Evolutionary conservation across 352 stramenopile genomes (phyloP), one percentile per base, ranked within the genome.

Genomic region (Phytopythium delawarense): DNA sequence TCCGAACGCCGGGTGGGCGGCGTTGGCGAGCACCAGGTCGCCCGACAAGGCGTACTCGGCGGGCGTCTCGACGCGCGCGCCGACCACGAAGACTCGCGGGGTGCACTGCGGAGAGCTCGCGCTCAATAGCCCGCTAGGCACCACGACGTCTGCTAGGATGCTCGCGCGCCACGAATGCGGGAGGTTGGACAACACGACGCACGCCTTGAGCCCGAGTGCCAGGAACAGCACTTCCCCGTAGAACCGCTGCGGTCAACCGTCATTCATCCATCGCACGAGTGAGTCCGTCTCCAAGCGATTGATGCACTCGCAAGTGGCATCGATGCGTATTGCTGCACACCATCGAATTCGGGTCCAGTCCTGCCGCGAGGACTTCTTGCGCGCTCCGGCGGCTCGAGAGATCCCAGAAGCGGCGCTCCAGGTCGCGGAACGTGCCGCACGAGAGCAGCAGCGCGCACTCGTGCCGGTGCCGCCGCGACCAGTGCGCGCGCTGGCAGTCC

Each of bases 151-250:
- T 7, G 6, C 28, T 13, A 72, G 54, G 40, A 91, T 91, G 50
- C 67, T 72, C 2, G 42, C 30, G 18, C 74, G 72, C 78, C 76
- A 91, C 4, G 58, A 52, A 0, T 40, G 16, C 15, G 81, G 84
- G 21, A 91, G 55, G 60, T 91, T 89, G 39, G 84, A 91, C 48
- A 93, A 70, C 42, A 93, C 20, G 50, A 89, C 67, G 46, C 78
- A 81, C 15, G 73, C 56, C 66, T 93, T 93, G 49, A 91, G 65
- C 12, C 80, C 80, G 11, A 57, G 54, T 11, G 88, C 67, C 6
- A 86, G 52, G 59, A 93, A 93, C 20, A 89, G 65, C 58, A 91
- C 75, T 69, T 93, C 84, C 6, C 84, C 84, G 64, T 79, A 91
- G 68, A 91, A 92, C 15, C 59, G 48, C 76, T 85, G 37, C 21